Base-by-base conservation (phyloP, 306 rosid genomes). In the Astragalus membranaceus region DNA sequence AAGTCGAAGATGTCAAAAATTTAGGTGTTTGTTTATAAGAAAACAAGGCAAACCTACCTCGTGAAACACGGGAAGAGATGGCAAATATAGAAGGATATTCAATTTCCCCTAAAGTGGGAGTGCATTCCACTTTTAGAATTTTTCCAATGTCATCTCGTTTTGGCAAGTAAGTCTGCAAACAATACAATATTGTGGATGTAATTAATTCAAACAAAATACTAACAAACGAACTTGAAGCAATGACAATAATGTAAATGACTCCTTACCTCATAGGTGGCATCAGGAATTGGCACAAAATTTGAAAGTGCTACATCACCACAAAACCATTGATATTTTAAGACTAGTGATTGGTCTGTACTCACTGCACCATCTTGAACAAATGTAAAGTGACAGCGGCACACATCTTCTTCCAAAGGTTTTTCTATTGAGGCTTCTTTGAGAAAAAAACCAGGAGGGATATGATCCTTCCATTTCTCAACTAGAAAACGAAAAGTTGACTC, bases 321-420 rank as follows among this genome's bases (percentile, higher is more conserved):
- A 82, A 89, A 95, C 99, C 99, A 95, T 74, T 89, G 99, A 85
- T 91, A 89, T 58, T 79, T 89, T 68, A 89, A 85, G 64, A 74
- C 78, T 64, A 94, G 78, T 5, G 81, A 86, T 14, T 76, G 60
- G 68, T 85, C 89, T 30, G 48, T 15, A 61, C 66, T 76, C 72
- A 65, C 10, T 75, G 74, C 76, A 69, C 72, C 75, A 47, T 95
- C 99, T 74, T 61, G 86, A 46, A 80, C 78, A 77, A 91, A 80
- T 69, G 81, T 82, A 67, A 95, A 95, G 80, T 83, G 91, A 64
- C 99, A 87, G 67, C n/a, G 60, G 76, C 99, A 95, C 67, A 88
- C 61, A 91, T 95, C 97, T 82, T 87, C 95, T 76, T 95, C 99
- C 72, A 77, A 84, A 49, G 99, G 97, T 75, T 82, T 85, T 76